Evolutionary conservation across 371 early-diverging fungal species (phyloP), one percentile per base, ranked within the genome.

Genomic region (Amoeboaphelidium occidentale): DNA sequence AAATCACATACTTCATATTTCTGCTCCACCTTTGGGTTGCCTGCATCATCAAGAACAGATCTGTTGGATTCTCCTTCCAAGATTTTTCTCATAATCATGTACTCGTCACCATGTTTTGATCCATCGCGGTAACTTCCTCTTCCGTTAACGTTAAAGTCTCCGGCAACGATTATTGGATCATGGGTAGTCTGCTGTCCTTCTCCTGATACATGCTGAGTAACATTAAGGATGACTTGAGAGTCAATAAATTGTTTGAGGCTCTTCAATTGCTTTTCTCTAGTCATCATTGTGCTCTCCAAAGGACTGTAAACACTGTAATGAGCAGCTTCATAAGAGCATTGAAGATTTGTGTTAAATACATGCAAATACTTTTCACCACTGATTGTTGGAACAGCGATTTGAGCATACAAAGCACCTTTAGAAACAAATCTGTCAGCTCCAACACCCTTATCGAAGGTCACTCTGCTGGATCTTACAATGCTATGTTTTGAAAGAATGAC

Each of bases 261-360:
- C 10, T 60, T 54, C 48, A 81, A 59, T 54, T 81, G 82, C 17
- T 59, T 55, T 42, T 74, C 51, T 17, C 82, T 65, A 14, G 68
- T 58, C 28, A 63, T 55, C 12, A 68, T 72, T 49, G 67, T 73
- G 22, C 65, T 65, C 47, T 65, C 63, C 24, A 58, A 69, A 3
- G 69, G 54, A 41, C 57, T 53, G 3, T 60, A 60, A 1, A 51
- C 61, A 3, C 54, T 62, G 27, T 60, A 62, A 49, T 80, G 43
- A 4, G 52, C 45, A 1, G 55, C 26, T 45, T 54, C 51, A 28
- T 32, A 48, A 4, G 54, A 50, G 1, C 58, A 60, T 60, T 86
- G 87, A 4, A 82, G 75, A 58, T 86, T 84, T 12, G 81, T 84
- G 20, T 72, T 79, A 57, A 85, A 81, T 20, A 84, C 47, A 55